Evolutionary conservation across 768 basidiomycete genomes (phyloP).

Genomic region (Lentinula guzmanii): DNA sequence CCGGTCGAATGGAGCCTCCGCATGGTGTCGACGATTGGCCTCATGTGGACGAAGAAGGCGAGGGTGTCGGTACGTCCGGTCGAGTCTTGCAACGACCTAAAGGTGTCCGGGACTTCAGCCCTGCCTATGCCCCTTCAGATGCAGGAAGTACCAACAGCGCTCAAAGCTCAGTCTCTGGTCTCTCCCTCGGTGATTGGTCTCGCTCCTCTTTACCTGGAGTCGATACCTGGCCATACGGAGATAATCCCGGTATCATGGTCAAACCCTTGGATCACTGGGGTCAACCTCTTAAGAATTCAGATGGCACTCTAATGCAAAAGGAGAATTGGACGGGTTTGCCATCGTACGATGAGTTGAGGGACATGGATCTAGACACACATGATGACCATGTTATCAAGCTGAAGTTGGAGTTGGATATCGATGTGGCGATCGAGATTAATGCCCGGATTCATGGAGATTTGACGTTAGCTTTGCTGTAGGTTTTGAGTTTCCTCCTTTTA

Average conservation of each 20-base stretch:
- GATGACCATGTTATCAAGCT: slow-evolving; percentile 7
- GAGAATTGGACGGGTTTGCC: background rate
- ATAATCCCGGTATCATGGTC: slow-evolving; percentile 7
- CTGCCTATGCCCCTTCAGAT: background rate
- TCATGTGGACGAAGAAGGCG: background rate
- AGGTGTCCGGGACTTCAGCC: slow-evolving; percentile 1
- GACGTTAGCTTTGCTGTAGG: slow-evolving; percentile 9
- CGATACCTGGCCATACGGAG: slow-evolving; percentile 5
- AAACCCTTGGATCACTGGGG: slow-evolving; percentile 3
- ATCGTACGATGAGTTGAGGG: slow-evolving; percentile 1
- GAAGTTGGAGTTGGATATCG: slow-evolving; percentile 7
- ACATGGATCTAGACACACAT: background rate
- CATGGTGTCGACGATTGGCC: slow-evolving; percentile 6
- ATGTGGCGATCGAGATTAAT: slow-evolving; percentile 7
- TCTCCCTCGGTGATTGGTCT: background rate
- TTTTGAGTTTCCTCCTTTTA: background rate
- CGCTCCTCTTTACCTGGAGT: background rate
- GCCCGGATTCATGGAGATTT: slow-evolving; percentile 9
- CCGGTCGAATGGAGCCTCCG: background rate
- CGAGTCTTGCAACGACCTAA: background rate
- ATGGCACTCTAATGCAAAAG: background rate
- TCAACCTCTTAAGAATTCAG: background rate
- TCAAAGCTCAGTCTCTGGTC: background rate
- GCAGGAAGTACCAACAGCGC: background rate
- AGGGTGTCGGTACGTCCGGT: background rate